phyloP scores from a whole-genome alignment of 1,284 basidiomycete genomes.

The Cerioporus squamosus region DNA sequence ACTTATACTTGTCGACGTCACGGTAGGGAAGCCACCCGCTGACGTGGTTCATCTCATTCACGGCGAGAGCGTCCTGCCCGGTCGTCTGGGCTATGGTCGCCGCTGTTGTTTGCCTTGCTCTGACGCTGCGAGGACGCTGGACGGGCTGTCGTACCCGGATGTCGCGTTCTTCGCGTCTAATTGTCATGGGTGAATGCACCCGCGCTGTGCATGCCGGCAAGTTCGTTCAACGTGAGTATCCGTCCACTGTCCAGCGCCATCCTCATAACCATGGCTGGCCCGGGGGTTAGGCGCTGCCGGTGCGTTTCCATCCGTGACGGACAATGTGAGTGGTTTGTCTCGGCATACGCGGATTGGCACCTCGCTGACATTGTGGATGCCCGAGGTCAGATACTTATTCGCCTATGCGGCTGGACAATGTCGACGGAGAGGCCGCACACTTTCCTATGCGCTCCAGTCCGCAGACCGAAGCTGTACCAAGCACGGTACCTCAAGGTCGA shows the following conservation, averaged over 20 bases:
- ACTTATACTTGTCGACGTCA: no score
- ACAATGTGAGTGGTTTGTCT: slow-evolving; percentile 46
- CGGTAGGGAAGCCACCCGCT: no score
- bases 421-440: no score
- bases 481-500: no score
- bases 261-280: slow-evolving; percentile 57
- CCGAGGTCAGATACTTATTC: no score
- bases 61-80: slow-evolving; percentile 36
- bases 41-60: slow-evolving; percentile 26
- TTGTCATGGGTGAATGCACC: slow-evolving; percentile 44
- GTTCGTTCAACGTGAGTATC: background rate
- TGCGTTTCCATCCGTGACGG: slow-evolving; percentile 57
- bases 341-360: no score
- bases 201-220: no score
- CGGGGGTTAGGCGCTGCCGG: no score
- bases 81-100: slow-evolving; percentile 36
- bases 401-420: no score
- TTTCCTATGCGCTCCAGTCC: no score
- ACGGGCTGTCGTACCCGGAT: slow-evolving; percentile 37
- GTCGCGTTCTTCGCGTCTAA: slow-evolving; percentile 37
- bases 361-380: no score
- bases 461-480: no score
- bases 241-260: slow-evolving; percentile 30
- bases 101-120: slow-evolving; percentile 33
- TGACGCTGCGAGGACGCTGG: slow-evolving; percentile 35